A percentile compares a stretch with the other conserved stretches of the same genome.
Conservation (phyloP, 495 filamentous ascomycete species). For the Penicillium diatomitis region DNA sequence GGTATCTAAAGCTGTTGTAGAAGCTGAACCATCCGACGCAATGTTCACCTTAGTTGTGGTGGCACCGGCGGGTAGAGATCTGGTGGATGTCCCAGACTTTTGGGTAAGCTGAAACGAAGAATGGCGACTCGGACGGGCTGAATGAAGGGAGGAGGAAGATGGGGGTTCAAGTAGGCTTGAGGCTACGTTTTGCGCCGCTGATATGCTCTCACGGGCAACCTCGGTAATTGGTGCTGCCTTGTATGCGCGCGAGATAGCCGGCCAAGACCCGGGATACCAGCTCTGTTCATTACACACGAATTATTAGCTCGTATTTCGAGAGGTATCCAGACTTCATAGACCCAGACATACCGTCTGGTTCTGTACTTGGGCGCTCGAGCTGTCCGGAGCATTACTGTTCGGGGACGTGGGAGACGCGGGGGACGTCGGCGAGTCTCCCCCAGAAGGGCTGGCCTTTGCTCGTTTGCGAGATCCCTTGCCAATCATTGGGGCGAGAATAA, state of each 20-base stretch:
- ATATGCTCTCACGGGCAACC: constrained; percentile 69
- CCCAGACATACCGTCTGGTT: constrained; percentile 20
- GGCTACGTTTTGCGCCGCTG: constrained; percentile 43
- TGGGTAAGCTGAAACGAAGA: constrained; percentile 36
- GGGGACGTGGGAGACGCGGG: constrained; percentile 15
- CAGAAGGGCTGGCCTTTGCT: constrained; percentile 48
- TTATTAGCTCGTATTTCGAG: constrained; percentile 9
- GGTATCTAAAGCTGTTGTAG: constrained; percentile 22
- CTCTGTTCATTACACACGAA: constrained; percentile 14
- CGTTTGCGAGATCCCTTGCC: constrained; percentile 55
- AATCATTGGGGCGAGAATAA: constrained; percentile 25
- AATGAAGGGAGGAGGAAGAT: constrained; percentile 22
- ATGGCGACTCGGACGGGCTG: constrained; percentile 17
- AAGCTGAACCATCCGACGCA: constrained; percentile 36
- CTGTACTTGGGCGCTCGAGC: constrained; percentile 25
- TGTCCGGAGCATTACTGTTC: constrained; percentile 23
- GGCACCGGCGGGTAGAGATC: constrained; percentile 39
- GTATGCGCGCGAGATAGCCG: constrained; percentile 43
- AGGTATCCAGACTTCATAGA: background rate
- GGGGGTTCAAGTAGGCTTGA: constrained; percentile 24
- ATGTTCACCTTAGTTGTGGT: constrained; percentile 44
- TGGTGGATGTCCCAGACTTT: constrained; percentile 29
- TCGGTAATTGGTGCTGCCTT: constrained; percentile 67
- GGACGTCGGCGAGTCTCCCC: constrained; percentile 21
- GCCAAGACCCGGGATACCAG: constrained; percentile 55